These are phyloP conservation scores for Spergularia marina DNA, from an alignment of 148 eudicot species.

Conservation along the genomic window DNA sequence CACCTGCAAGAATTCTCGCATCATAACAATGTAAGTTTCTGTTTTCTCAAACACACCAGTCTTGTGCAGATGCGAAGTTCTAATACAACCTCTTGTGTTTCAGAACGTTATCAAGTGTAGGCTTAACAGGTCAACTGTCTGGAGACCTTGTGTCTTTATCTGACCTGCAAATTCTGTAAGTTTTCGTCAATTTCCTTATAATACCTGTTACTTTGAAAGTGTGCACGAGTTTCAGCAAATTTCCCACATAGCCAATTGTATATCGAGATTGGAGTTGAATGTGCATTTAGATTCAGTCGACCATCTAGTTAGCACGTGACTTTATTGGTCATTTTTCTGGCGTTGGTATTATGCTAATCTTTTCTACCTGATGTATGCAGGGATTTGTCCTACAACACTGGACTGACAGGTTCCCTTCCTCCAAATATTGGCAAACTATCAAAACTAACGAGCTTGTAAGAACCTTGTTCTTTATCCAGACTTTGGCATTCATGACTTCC, in stretches of 20 bases:
- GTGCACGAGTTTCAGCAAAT: not conserved
- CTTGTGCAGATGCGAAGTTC: conserved; percentile 1
- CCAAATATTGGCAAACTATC: conserved; percentile 52
- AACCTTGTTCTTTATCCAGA: conserved; percentile 5
- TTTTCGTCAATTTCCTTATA: not conserved
- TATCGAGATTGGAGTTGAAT: not conserved
- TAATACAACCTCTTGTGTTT: conserved; percentile 19
- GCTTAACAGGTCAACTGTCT: conserved; percentile 49
- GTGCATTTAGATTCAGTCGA: not conserved
- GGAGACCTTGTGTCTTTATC: conserved; percentile 57
- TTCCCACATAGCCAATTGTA: too few relatives aligned
- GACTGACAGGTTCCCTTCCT: conserved; percentile 69
- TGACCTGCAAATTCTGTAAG: conserved; percentile 54
- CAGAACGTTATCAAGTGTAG: conserved; percentile 60
- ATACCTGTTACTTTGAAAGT: not conserved
- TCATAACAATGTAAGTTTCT: conserved; percentile 54
- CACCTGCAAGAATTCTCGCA: conserved; percentile 50
- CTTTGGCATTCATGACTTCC: not conserved
- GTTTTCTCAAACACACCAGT: not conserved
- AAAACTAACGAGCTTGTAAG: conserved; percentile 64
- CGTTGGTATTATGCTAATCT: not conserved
- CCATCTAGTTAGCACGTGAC: not conserved
- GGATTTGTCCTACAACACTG: conserved; percentile 81
- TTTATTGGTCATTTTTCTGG: not conserved
- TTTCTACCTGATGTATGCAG: conserved; percentile 33